These are phyloP conservation scores for Monilinia laxa DNA, from an alignment of 2,329 filamentous ascomycete genomes.

Conservation along the genomic window DNA sequence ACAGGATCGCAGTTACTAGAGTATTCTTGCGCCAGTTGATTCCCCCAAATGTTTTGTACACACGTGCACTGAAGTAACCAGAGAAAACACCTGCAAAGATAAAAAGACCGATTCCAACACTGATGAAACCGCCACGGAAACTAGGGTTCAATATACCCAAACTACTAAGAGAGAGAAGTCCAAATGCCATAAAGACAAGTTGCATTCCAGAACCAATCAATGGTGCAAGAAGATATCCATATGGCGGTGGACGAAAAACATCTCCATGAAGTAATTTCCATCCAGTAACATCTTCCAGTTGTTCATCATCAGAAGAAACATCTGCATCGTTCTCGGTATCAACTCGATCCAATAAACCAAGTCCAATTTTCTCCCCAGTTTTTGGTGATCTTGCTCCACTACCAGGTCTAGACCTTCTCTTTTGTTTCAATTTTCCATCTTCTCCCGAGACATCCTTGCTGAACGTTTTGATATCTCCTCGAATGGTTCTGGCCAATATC, in stretches of 20 bases:
- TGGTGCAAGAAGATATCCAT: constrained; percentile 73
- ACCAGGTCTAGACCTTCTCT: constrained; percentile 47
- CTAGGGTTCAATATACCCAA: constrained; percentile 80
- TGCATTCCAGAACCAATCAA: constrained; percentile 85
- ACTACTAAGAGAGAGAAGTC: constrained; percentile 70
- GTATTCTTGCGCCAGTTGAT: constrained; percentile 74
- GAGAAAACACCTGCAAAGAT: constrained; percentile 81
- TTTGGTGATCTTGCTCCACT: constrained; percentile 47
- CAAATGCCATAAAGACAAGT: constrained; percentile 76
- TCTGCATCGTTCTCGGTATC: constrained; percentile 54
- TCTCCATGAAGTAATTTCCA: constrained; percentile 91
- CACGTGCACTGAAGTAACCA: constrained; percentile 79
- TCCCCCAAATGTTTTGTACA: constrained; percentile 83
- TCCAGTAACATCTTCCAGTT: constrained; percentile 75
- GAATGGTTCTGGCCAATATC: constrained; percentile 75
- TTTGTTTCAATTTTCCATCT: constrained; percentile 60
- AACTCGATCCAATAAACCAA: constrained; percentile 60
- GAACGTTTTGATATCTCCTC: constrained; percentile 74
- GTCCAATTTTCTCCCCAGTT: constrained; percentile 51
- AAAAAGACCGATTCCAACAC: constrained; percentile 79
- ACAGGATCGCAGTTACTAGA: constrained; percentile 71
- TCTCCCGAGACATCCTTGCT: constrained; percentile 61
- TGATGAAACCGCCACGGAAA: constrained; percentile 87
- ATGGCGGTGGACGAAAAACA: constrained; percentile 73
- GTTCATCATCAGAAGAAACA: constrained; percentile 66